Percentiles rank a stretch among this genome's conserved stretches.
Evolutionary conservation across 306 rosid genomes (phyloP).

Genomic region (Prunus kanzakura): DNA sequence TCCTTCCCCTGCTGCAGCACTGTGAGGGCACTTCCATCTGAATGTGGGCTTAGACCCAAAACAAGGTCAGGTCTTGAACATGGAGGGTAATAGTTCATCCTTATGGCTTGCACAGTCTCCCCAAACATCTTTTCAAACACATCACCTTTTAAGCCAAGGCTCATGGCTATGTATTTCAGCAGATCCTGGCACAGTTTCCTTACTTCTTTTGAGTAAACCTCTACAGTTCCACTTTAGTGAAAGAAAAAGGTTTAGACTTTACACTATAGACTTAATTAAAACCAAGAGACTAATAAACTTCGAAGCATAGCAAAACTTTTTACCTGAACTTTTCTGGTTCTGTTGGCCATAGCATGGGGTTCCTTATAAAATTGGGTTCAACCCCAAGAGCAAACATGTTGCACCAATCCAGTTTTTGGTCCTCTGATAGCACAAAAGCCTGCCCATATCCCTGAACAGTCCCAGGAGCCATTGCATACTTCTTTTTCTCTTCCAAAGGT

Average conservation of each 20-base stretch:
- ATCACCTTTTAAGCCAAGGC: conserved; percentile 56
- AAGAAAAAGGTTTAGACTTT: neutral
- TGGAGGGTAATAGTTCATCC: conserved; percentile 96
- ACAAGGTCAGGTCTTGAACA: conserved; percentile 98
- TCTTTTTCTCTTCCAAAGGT: conserved; percentile 82
- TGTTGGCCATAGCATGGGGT: conserved; percentile 79
- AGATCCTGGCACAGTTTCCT: conserved; percentile 64
- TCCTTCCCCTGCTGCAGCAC: conserved; percentile 85
- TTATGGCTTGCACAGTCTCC: conserved; percentile 83
- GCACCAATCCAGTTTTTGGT: conserved; percentile 95
- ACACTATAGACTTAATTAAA: neutral
- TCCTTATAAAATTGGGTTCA: conserved; percentile 57
- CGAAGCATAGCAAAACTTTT: neutral
- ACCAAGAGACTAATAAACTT: neutral
- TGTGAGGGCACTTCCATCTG: conserved; percentile 98
- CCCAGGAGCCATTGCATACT: conserved; percentile 86
- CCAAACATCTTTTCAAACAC: conserved; percentile 69
- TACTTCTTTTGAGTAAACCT: conserved; percentile 64
- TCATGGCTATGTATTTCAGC: conserved; percentile 59
- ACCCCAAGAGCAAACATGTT: conserved; percentile 97
- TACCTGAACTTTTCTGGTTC: conserved; percentile 73
- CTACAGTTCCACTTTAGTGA: conserved; percentile 63
- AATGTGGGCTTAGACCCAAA: conserved; percentile 93
- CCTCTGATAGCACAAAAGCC: conserved; percentile 95
- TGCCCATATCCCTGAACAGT: conserved; percentile 95